Base-by-base conservation (phyloP, 371 early-diverging fungal species). In the Mucor plumbeus region DNA sequence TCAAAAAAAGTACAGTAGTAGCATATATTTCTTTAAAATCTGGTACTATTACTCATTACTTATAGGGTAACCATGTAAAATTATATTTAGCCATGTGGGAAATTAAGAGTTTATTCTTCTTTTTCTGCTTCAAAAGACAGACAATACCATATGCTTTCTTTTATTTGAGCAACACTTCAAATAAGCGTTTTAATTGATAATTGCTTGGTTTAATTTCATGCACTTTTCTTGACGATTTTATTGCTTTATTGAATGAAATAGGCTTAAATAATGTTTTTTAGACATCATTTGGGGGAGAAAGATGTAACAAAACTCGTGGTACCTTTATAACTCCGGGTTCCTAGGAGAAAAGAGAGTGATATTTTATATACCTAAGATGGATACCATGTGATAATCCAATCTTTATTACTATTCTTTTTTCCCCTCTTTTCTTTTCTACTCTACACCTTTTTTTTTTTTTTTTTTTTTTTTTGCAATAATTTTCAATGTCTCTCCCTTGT, bases 371-470 rank as follows among this genome's bases (percentile, higher is more conserved):
- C 53, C 60, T 44, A 43, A 43, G 60, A 60, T 33, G 60, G 43
- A 60, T 50, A 62, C 62, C 66, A 65, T 65, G 66, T 65, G 66
- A 65, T 65, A 67, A 67, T 60, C 44, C n/a, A 36, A 43, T 44
- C 41, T 43, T 61, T 34, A 31, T 36, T 41, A 17, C 17, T 67
- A 15, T 33, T 31, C 31, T 44, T 44, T 58, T 15, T 21, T 40
- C 53, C 26, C 35, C 31, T 47, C 26, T 38, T 44, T 34, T 26
- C 31, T 61, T n/a, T 50, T 47, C 47, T 15, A 19, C 21, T 47
- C 41, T 50, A 43, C 5, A 11, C 17, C 6, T 33, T 17, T 17
- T 65, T 66, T 66, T 59, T 26, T 17, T 59, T 31, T 59, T 26
- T 17, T 59, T 31, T 33, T 17, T 17, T 65, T 66, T 66, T 59